phyloP scores from a whole-genome alignment of 768 basidiomycete genomes.

The Grammothele lineata region DNA sequence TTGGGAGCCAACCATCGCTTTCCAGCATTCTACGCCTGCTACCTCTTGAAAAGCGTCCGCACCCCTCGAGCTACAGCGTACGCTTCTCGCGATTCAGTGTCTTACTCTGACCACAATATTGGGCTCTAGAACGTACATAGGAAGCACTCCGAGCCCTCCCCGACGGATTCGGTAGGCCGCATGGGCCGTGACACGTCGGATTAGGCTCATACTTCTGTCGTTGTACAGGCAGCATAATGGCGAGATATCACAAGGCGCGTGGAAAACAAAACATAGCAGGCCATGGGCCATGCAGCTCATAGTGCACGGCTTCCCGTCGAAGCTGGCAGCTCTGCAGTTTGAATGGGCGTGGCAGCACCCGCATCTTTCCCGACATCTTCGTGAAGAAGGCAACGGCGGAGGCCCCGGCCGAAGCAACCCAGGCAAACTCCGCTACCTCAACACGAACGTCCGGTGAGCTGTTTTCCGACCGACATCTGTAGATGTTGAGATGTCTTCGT shows the following conservation, averaged over 20 bases:
- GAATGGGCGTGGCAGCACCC: slow-evolving; percentile 90
- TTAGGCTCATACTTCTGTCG: neutral
- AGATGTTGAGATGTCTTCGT: too few species aligned
- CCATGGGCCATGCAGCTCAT: slow-evolving; percentile 88
- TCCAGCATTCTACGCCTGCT: slow-evolving; percentile 78
- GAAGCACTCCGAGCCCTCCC: slow-evolving; percentile 65
- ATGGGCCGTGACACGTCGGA: neutral
- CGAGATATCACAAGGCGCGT: slow-evolving; percentile 65
- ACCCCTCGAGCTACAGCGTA: slow-evolving; percentile 45
- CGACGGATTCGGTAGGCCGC: slow-evolving; percentile 51
- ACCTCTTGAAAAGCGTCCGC: slow-evolving; percentile 67
- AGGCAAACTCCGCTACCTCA: slow-evolving; percentile 28
- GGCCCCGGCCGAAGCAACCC: slow-evolving; percentile 33
- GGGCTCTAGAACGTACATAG: slow-evolving; percentile 62
- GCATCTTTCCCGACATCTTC: slow-evolving; percentile 60
- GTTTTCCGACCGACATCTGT: too few species aligned
- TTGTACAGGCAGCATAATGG: slow-evolving; percentile 73
- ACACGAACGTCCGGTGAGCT: slow-evolving; percentile 44
- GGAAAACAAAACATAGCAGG: slow-evolving; percentile 53
- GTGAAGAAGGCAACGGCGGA: slow-evolving; percentile 33
- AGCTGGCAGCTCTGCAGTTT: slow-evolving; percentile 70
- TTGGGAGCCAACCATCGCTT: slow-evolving; percentile 45
- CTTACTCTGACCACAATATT: neutral
- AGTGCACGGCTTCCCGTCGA: slow-evolving; percentile 79
- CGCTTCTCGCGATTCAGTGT: slow-evolving; percentile 4